phyloP scores from a whole-genome alignment of 176 grass and related monocot genomes.

The Coix lacrymajobi region DNA sequence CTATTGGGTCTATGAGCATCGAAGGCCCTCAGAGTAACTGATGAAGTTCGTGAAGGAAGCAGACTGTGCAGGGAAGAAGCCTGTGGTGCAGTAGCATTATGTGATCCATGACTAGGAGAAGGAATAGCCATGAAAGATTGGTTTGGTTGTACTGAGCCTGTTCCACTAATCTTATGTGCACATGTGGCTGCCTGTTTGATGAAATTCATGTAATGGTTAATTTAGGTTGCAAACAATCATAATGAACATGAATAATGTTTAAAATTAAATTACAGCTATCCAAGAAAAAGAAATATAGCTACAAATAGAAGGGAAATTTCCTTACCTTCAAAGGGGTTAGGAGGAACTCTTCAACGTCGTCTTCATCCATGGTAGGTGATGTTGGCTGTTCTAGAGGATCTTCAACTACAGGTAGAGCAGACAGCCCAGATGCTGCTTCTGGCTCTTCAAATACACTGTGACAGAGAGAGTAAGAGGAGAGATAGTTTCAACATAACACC shows the following conservation, averaged over 20 bases:
- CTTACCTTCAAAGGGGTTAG: conserved; percentile 26
- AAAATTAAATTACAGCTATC: neutral
- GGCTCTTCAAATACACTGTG: conserved; percentile 50
- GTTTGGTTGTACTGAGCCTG: neutral
- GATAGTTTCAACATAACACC: neutral
- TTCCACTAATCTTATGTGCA: conserved; percentile 14
- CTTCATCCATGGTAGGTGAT: neutral
- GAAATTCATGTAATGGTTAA: neutral
- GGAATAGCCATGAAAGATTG: conserved; percentile 14
- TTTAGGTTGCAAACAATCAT: neutral
- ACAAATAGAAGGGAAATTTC: neutral
- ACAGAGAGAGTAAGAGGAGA: neutral
- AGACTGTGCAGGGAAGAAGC: conserved; percentile 23
- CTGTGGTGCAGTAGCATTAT: conserved; percentile 17
- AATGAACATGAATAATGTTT: neutral
- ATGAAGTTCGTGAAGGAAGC: conserved; percentile 24
- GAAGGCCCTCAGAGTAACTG: conserved; percentile 15
- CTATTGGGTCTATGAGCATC: conserved; percentile 39
- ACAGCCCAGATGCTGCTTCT: conserved; percentile 25
- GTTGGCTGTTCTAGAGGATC: conserved; percentile 27
- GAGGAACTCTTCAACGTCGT: conserved; percentile 22
- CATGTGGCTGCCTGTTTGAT: conserved; percentile 31
- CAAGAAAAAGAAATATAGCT: neutral
- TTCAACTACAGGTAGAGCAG: conserved; percentile 31
- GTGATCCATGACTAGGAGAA: conserved; percentile 27